These are phyloP conservation scores for Wickerhamomyces sp. DNA, from an alignment of 1,139 yeast genomes.

Conservation along the genomic window DNA sequence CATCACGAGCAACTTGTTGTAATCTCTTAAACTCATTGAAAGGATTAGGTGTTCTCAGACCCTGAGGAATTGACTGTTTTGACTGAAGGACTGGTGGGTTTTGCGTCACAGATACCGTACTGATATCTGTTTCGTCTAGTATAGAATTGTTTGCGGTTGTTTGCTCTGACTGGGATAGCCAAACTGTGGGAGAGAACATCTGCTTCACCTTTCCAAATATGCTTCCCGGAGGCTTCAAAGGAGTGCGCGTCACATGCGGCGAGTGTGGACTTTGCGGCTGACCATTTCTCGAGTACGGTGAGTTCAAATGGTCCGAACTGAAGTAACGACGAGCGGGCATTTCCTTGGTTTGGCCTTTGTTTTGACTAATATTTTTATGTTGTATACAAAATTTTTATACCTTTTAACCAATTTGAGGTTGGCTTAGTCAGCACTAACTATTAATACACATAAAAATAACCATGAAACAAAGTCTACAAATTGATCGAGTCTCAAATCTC, in stretches of 20 bases:
- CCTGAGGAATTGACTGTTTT: background rate
- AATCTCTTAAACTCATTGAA: slow-evolving; percentile 17
- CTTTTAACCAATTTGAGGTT: slow-evolving; percentile 8
- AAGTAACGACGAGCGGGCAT: slow-evolving; percentile 1
- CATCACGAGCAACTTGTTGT: slow-evolving; percentile 6
- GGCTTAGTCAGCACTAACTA: background rate
- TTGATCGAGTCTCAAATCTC: too few species aligned
- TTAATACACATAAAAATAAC: too few species aligned
- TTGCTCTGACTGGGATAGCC: slow-evolving; percentile 9
- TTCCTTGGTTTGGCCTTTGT: too few species aligned
- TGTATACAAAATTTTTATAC: too few species aligned
- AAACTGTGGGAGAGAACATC: slow-evolving; percentile 21
- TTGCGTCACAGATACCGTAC: slow-evolving; percentile 2
- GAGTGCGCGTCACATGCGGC: background rate
- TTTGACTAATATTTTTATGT: too few species aligned
- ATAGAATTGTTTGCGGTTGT: background rate
- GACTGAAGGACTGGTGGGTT: background rate
- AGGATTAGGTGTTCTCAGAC: slow-evolving; percentile 13
- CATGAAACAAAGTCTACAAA: too few species aligned
- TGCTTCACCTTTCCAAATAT: slow-evolving; percentile 21
- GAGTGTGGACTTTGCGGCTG: slow-evolving; percentile 2
- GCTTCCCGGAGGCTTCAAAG: slow-evolving; percentile 18
- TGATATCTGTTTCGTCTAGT: background rate
- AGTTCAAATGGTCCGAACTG: slow-evolving; percentile 3
- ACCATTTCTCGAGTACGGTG: slow-evolving; percentile 2